Percentiles rank a stretch among this genome's conserved stretches.
These are phyloP conservation scores for Coccomyxa subellipsoidea DNA, from an alignment of 163 green algal species.

Conservation along the genomic window DNA sequence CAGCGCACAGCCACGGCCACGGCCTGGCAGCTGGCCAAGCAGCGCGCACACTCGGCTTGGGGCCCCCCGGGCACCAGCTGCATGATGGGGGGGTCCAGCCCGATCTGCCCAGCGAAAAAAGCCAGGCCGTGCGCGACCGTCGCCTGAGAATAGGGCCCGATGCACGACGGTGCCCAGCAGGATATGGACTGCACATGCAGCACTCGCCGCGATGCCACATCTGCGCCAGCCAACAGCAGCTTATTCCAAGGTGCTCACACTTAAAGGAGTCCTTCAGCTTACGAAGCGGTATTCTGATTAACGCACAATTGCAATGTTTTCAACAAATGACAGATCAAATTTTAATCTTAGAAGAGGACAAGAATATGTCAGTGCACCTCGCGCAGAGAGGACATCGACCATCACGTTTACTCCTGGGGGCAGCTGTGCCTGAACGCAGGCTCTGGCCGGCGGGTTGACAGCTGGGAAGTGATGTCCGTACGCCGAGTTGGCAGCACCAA, in stretches of 20 bases:
- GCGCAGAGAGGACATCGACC: slow-evolving; percentile 57
- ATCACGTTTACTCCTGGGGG: slow-evolving; percentile 39
- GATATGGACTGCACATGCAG: slow-evolving; percentile 97
- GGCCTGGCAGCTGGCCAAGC: slow-evolving; percentile 58
- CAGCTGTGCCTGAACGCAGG: slow-evolving; percentile 77
- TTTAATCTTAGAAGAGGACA: no score
- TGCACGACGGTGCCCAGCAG: slow-evolving; percentile 90
- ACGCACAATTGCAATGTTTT: no score
- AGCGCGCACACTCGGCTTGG: slow-evolving; percentile 30
- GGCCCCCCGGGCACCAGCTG: slow-evolving; percentile 26
- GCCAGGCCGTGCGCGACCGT: slow-evolving; percentile 40
- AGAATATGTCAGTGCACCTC: not conserved
- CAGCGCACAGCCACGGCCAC: slow-evolving; percentile 61
- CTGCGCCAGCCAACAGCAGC: not conserved
- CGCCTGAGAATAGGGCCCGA: slow-evolving; percentile 94
- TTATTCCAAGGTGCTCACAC: no score
- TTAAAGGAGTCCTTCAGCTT: no score
- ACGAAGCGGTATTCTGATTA: no score
- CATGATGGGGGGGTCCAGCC: slow-evolving; percentile 77
- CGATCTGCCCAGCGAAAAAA: slow-evolving; percentile 73
- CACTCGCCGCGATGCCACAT: slow-evolving; percentile 33
- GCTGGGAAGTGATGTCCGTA: slow-evolving; percentile 77
- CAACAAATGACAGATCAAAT: no score
- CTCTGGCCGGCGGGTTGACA: slow-evolving; percentile 76
- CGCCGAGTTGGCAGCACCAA: slow-evolving; percentile 78